Evolutionary conservation across 202 grass and related monocot species (phyloP), one percentile per base, ranked within the genome.

Genomic region (Schoenoplectus tabernaemontani): DNA sequence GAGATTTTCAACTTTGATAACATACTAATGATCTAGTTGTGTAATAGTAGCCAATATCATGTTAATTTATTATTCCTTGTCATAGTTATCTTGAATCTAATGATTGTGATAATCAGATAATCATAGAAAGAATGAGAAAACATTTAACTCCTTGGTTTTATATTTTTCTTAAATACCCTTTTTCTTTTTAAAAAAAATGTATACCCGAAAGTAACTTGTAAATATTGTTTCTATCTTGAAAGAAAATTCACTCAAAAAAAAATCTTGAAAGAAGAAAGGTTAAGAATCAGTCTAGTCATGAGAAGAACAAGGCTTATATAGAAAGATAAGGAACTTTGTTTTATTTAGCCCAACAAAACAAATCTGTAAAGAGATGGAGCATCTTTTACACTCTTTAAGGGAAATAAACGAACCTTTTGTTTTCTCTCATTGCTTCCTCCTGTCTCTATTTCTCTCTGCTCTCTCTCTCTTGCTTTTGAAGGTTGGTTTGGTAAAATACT

Each of bases 321-420:
- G 64, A 78, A 60, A 78, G 39, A 64, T 44, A 50, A 43, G 59
- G 9, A 61, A 80, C 11, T 80, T 64, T 64, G 78, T 80, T 80
- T 65, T 80, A 64, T 51, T 65, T 82, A 65, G 59, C 58, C 39
- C 77, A 80, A 83, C 57, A 80, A 80, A 63, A 80, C 59, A 80
- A 80, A 80, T 80, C 24, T 64, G 22, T 80, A 65, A 76, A 68
- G 59, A 61, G 57, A 60, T 42, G 50, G 66, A 28, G 48, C 39
- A 76, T 46, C 65, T 20, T 41, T 76, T 69, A 86, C 51, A 81
- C 60, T 77, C 22, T 57, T 87, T 34, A 65, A 85, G 82, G 79
- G 78, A 92, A 87, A 85, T 65, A 85, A 92, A 81, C 33, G 43
- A 78, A 78, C 82, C 74, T 71, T 87, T 81, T 87, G 74, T 46